phyloP scores from a whole-genome alignment of 2,329 filamentous ascomycete species.

The Botryotinia globosa region DNA sequence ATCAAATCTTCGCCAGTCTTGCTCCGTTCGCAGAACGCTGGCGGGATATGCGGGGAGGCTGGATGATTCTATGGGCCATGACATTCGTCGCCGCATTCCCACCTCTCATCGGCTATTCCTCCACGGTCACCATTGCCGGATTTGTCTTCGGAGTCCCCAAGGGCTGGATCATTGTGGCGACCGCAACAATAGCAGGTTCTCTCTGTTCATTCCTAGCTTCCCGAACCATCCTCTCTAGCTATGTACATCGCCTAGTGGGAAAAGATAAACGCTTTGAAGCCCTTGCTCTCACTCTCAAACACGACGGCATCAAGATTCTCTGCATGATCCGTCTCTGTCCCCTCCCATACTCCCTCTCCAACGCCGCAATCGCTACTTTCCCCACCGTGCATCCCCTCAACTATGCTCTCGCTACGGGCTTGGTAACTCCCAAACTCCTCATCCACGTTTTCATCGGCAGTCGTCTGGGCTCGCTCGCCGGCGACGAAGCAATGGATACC shows the following conservation, averaged over 20 bases:
- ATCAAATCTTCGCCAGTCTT: slow-evolving; percentile 74
- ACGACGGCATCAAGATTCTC: slow-evolving; percentile 84
- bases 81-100: slow-evolving; percentile 68
- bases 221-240: slow-evolving; percentile 71
- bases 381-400: slow-evolving; percentile 75
- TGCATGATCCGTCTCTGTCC: slow-evolving; percentile 92
- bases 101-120: slow-evolving; percentile 68
- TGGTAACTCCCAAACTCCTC: slow-evolving; percentile 81
- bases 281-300: slow-evolving; percentile 80
- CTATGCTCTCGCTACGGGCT: slow-evolving; percentile 78
- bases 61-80: slow-evolving; percentile 62
- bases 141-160: slow-evolving; percentile 71
- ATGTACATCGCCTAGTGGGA: slow-evolving; percentile 78
- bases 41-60: slow-evolving; percentile 67
- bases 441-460: slow-evolving; percentile 91
- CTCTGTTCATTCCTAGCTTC: slow-evolving; percentile 77
- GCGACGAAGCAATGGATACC: slow-evolving; percentile 76
- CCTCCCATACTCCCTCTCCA: slow-evolving; percentile 86
- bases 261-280: slow-evolving; percentile 85
- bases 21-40: slow-evolving; percentile 72
- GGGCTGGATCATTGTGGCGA: slow-evolving; percentile 69
- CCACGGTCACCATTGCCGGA: slow-evolving; percentile 63
- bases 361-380: slow-evolving; percentile 91
- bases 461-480: slow-evolving; percentile 76
- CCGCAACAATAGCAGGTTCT: slow-evolving; percentile 75